Base-by-base conservation (phyloP, 352 stramenopile species). In the Phytophthora tentaculata region DNA sequence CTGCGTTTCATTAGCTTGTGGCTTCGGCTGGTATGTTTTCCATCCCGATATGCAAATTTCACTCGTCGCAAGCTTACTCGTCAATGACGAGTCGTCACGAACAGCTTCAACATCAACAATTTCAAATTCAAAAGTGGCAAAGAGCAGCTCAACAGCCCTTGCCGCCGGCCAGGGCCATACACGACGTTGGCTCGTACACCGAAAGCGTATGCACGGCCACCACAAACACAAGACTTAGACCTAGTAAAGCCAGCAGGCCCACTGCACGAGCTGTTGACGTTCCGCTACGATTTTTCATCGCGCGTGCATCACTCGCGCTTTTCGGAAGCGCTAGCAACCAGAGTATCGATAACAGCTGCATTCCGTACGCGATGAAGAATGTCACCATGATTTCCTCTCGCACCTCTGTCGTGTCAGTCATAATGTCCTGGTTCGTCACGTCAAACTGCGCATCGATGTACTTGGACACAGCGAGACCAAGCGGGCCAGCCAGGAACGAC, bases 401-500 rank as follows among this genome's bases (percentile, higher is more conserved):
- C 45, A 88, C 77, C 26, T 59, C 26, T 0, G 39, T 57, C 51
- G 79, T 85, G 72, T 92, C 84, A 0, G 45, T 61, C 77, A 83
- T 72, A 28, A 73, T 61, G 29, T 64, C 59, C 48, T 73, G 16
- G 43, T 73, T 73, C n/a, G 73, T 67, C 20, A 91, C 71, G 39
- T 77, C 63, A 49, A 91, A 89, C 29, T 72, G 73, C 32, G 79
- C 79, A 66, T 90, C 81, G 24, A 92, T 64, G 45, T 77, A 77
- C 69, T 92, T 90, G 65, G 74, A 82, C n/a, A 86, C 29, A 20
- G 71, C 70, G 26, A 88, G 67, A 16, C 76, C 83, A 24, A 89
- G 52, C 19, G 81, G 66, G 0, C 61, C 53, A 5, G 73, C 79
- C 10, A 88, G 52, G 62, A 84, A 84, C 32, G 76, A 72, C 39